Base-by-base conservation (phyloP, 2,329 filamentous ascomycete genomes). In the Colletotrichum sp. region DNA sequence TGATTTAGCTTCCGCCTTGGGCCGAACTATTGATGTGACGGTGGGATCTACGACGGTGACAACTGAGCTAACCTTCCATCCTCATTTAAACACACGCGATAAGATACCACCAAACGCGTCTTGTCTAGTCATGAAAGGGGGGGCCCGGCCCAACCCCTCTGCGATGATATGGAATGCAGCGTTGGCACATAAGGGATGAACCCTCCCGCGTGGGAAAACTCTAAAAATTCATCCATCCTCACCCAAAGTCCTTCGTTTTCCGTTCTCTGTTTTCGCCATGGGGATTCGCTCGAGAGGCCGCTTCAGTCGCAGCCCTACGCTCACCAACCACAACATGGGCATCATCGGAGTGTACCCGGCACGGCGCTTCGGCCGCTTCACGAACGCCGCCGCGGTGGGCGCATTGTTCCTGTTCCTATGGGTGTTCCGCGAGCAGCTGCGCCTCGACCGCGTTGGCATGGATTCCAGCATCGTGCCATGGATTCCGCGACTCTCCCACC, bases 361-460 rank as follows among this genome's bases (percentile, higher is more conserved):
- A 3, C 68, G 68, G 34, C 68, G 68, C 36, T n/a, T 36, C 26
- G 59, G 57, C 57, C 68, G 68, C 5, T 22, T 24, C 57, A 24
- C 36, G 26, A 70, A 70, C 4, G 28, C 36, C 0, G 13, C 28
- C 18, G 26, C 36, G 18, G 26, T 70, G 26, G 26, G 36, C n/a
- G 16, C 52, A 9, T 0, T 24, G 16, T 70, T 70, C n/a, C 2
- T 70, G 24, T 15, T 63, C 12, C 15, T 70, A 2, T 70, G 68
- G 68, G 48, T 24, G 8, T 70, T 70, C 36, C 68, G 68, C 1
- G 68, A 70, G 13, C 57, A 39, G 57, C 68, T 63, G 18, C 68
- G 15, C 16, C 68, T 70, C 26, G 68, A 70, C 18, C 68, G 57
- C 26, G 57, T 63, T 15, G 68, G 68, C 12, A 39, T 70, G 36